Base-by-base conservation (phyloP, 805 yeast genomes). In the Sungouiozyma ichnusensis region DNA sequence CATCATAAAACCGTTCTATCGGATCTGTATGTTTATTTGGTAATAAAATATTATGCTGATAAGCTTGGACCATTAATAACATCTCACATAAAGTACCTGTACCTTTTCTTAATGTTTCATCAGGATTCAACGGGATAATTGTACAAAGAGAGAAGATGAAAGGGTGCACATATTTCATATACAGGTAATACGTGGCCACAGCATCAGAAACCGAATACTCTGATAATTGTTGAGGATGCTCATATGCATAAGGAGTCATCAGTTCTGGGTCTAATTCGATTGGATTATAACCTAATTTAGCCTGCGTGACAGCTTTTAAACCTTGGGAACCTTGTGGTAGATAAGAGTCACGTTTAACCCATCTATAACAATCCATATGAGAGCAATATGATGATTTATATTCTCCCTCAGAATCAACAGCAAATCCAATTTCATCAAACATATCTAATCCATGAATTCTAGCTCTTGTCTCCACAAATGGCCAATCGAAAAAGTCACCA, bases 401-500 rank as follows among this genome's bases (percentile, higher is more conserved):
- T 59, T 88, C 97, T 35, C 86, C 95, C 54, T 86, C 95, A 34
- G 72, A 65, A 58, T 90, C 97, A 40, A 79, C 78, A 2, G 85
- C 85, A 61, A 92, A 92, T 2, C 99, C 99, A 53, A 90, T 90
- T 59, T 90, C 97, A 35, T 82, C 81, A 57, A 76, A 83, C 92
- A 92, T 81, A 58, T 83, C 81, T 49, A 92, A 60, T 14, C 85
- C 96, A 60, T 92, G 94, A 45, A 76, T 76, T 17, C 79, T 66
- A 2, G 97, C 81, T 57, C 99, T 71, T 13, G 84, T 81, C 51
- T 88, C 97, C 2, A 92, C 90, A 59, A 87, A 92, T 1, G 99
- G 99, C 97, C 98, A 92, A 69, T 92, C 99, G 65, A 92, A 92
- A 57, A 88, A 90, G 60, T 92, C 99, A 71, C 99, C 99, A 65